A percentile compares a stretch with the other conserved stretches of the same genome.
Evolutionary conservation across 1,284 basidiomycete genomes (phyloP).

Genomic region (Fistulinella cinereoalba): DNA sequence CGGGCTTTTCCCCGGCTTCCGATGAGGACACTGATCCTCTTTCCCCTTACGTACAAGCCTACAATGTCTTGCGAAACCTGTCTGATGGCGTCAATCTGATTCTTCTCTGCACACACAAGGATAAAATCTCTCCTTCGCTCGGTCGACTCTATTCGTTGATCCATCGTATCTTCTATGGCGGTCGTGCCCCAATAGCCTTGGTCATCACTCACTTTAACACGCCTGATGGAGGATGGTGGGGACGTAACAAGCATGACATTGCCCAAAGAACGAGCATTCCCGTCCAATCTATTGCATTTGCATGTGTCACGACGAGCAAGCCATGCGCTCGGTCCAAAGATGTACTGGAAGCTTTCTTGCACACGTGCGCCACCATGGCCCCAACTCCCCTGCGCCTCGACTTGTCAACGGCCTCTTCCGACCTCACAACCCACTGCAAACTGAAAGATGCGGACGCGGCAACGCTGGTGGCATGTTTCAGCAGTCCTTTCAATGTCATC

Average conservation of each 20-base stretch:
- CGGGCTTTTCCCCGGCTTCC: neutral
- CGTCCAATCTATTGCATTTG: neutral
- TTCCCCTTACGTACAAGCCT: constrained; percentile 10
- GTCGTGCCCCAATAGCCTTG: constrained; percentile 27
- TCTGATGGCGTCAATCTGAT: constrained; percentile 6
- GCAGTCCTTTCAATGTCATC: neutral
- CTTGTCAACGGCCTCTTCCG: neutral
- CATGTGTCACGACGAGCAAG: neutral
- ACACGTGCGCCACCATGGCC: neutral
- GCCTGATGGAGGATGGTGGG: constrained; percentile 7
- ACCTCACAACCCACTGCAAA: neutral
- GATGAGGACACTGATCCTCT: neutral
- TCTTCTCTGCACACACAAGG: constrained; percentile 7
- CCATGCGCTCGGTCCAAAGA: neutral
- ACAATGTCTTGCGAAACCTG: constrained; percentile 4
- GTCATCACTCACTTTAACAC: constrained; percentile 32
- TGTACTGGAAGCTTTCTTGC: neutral
- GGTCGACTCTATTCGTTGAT: constrained; percentile 4
- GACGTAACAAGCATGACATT: constrained; percentile 1
- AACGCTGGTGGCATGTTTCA: neutral
- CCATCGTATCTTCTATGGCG: constrained; percentile 8
- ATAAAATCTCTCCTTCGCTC: neutral
- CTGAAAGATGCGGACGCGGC: neutral
- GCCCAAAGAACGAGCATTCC: neutral
- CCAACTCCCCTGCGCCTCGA: neutral